Base-by-base conservation (phyloP, 164 flowering plant genomes). In the Nelumbo lutea region DNA sequence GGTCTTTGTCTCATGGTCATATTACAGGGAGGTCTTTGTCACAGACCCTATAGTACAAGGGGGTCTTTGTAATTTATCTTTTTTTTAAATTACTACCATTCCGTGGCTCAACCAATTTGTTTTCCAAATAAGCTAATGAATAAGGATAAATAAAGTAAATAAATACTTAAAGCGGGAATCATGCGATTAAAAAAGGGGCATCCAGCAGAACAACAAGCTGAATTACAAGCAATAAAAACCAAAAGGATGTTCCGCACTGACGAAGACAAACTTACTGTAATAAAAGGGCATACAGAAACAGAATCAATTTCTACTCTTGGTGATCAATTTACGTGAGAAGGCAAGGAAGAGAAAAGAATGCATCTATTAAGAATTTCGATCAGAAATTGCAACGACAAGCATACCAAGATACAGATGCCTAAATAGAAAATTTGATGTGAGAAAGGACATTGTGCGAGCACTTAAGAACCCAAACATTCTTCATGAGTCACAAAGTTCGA, bases 321-420 rank as follows among this genome's bases (percentile, higher is more conserved):
- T 39, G 62, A 59, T 61, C 10, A 58, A 62, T 45, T 70, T 43
- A 69, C 51, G 62, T n/a, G 27, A 70, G 42, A 57, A 13, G 48
- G 39, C 59, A 66, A 62, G 59, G 38, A 27, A 50, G 27, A 50
- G 46, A 58, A 42, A 63, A 42, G 15, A 27, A 38, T 52, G 50
- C 78, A 63, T 63, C 61, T 38, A 6, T 3, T 53, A 45, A 8
- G 40, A 40, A 9, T 59, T 6, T 45, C 13, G 61, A 40, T 44
- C 3, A 15, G 61, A 62, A 51, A 70, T 61, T n/a, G 64, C 46
- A 71, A 47, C 9, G 45, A 52, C 8, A 50, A 67, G 44, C 51
- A 39, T 42, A 40, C 66, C 70, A 52, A 15, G 57, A 59, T 66
- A 58, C 70, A 64, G 64, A 63, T n/a, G 57, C 62, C 47, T 51